Base-by-base conservation (phyloP, 1,139 yeast genomes). In the Blastobotrys niveus region DNA sequence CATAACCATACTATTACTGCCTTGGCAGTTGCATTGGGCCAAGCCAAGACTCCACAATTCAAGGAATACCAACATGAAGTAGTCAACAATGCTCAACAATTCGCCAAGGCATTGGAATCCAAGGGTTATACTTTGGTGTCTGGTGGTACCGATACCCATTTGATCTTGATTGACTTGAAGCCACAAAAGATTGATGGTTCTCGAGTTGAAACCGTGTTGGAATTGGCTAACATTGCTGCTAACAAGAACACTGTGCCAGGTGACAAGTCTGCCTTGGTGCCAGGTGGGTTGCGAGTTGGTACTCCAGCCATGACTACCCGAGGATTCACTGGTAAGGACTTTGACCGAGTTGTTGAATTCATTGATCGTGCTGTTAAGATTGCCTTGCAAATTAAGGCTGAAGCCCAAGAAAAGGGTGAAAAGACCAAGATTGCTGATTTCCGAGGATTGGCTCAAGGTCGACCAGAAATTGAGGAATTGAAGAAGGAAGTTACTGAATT, bases 271-370 rank as follows among this genome's bases (percentile, higher is more conserved):
- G 98, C 98, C 50, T 77, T 91, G 54, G 95, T 88, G 48, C 98
- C 98, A 63, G 95, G 95, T 67, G 98, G 98, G 68, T 81, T 91
- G 53, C 86, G 98, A 73, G 82, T 91, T 54, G 98, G 98, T 65
- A 88, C 98, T 34, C 98, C 98, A 56, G 97, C 97, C 52, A 91
- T 91, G 98, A 79, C 96, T 52, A 86, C 97, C 51, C 85, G 98
- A 73, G 98, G 97, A 60, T 78, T 89, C 63, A 82, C 86, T 55
- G 87, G 82, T 64, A 82, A 74, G 53, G 97, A 91, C 64, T 91
- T 89, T 71, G 76, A 72, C 62, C 80, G 75, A 65, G 86, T 91
- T 59, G 96, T 83, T 50, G 70, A 72, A 51, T 89, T 82, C 75
- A 86, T 89, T 60, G 91, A 88, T 71, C 72, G 74, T 57, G 89